phyloP scores from a whole-genome alignment of 192 early-diverging fungal species.

The Mortierella antarctica region DNA sequence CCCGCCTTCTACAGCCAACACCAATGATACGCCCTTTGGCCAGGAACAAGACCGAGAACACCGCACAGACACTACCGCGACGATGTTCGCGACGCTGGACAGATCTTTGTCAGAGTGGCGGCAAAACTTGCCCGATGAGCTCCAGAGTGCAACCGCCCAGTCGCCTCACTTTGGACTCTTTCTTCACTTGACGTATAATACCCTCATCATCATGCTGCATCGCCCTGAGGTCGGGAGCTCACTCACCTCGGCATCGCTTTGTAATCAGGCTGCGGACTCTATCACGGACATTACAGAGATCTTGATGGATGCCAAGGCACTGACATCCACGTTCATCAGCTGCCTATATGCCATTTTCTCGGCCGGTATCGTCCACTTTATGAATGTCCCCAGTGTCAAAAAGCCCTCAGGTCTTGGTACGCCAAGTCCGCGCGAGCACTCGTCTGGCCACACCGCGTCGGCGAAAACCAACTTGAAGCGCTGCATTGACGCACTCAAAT shows the following conservation, averaged over 20 bases:
- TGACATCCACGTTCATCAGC: conserved; percentile 42
- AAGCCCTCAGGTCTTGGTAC: background rate
- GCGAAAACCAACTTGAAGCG: conserved; percentile 51
- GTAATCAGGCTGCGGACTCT: conserved; percentile 45
- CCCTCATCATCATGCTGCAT: conserved; percentile 64
- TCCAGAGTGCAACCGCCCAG: conserved; percentile 52
- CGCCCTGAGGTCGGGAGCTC: conserved; percentile 58
- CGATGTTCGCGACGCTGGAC: conserved; percentile 35
- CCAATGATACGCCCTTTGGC: background rate
- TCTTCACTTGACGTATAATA: conserved; percentile 64
- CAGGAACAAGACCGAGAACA: conserved; percentile 2
- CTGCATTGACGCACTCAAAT: conserved; percentile 49
- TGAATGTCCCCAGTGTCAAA: conserved; percentile 47
- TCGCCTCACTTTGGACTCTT: conserved; percentile 35
- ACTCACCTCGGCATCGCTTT: conserved; percentile 36
- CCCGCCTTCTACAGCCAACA: background rate
- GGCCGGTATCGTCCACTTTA: conserved; percentile 53
- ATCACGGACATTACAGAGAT: conserved; percentile 53
- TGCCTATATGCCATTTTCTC: conserved; percentile 55
- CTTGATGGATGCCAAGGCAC: conserved; percentile 32
- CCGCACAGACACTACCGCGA: conserved; percentile 25
- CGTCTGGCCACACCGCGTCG: background rate
- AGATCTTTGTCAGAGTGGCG: conserved; percentile 54
- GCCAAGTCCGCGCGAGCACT: too few relatives aligned
- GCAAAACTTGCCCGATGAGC: conserved; percentile 46